phyloP scores from a whole-genome alignment of 306 rosid genomes.

The Prunus salicina region DNA sequence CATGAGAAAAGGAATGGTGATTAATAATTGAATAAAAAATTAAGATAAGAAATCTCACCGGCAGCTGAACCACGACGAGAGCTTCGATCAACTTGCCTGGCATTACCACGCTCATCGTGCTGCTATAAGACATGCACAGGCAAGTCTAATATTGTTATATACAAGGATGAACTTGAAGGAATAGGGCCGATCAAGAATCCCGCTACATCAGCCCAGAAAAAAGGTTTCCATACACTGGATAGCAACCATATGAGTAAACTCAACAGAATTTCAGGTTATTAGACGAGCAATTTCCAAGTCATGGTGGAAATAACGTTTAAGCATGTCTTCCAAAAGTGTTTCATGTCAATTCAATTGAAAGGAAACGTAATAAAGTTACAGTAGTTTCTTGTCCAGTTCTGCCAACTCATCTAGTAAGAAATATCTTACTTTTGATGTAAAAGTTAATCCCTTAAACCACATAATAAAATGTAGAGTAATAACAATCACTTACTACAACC shows the following conservation, averaged over 20 bases:
- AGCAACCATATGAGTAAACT: constrained; percentile 24
- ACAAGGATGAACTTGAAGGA: constrained; percentile 48
- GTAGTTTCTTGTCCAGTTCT: not conserved
- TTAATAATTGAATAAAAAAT: not conserved
- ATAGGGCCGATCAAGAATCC: constrained; percentile 56
- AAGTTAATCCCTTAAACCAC: not conserved
- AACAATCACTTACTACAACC: not conserved
- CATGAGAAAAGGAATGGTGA: not conserved
- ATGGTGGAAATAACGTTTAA: constrained; percentile 6
- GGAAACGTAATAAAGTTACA: not conserved
- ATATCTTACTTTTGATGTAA: not conserved
- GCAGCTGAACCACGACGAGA: constrained; percentile 40
- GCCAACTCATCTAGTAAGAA: not conserved
- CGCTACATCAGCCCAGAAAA: constrained; percentile 47
- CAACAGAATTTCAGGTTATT: constrained; percentile 1
- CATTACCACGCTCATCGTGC: constrained; percentile 56
- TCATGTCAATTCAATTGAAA: not conserved
- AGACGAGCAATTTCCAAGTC: constrained; percentile 1
- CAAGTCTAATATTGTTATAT: constrained; percentile 67
- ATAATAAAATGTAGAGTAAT: not conserved
- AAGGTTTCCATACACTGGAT: constrained; percentile 36
- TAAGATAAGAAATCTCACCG: constrained; percentile 49
- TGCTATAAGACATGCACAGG: constrained; percentile 73
- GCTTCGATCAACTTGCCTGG: constrained; percentile 55
- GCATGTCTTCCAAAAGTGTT: not conserved